Conservation (phyloP, 208 protist species). For the Trypanosoma cruzi region DNA sequence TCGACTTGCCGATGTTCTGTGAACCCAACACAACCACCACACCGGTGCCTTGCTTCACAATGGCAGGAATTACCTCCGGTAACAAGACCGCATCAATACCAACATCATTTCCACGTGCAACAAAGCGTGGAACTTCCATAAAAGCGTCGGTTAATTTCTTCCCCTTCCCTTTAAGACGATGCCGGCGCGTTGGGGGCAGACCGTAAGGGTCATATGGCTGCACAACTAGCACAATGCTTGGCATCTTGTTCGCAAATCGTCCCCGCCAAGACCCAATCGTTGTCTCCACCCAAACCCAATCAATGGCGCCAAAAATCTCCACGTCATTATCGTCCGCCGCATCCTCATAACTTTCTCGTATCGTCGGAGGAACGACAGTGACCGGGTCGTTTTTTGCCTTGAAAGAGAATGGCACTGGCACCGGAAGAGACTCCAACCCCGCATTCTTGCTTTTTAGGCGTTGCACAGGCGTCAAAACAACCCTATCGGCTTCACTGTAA, state of each 20-base stretch:
- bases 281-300: slow-evolving; percentile 84
- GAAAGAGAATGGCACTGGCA: background rate
- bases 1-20: slow-evolving; percentile 83
- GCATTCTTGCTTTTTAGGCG: slow-evolving; percentile 27
- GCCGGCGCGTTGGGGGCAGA: slow-evolving; percentile 20
- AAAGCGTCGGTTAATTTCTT: slow-evolving; percentile 31
- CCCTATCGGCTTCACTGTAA: slow-evolving; percentile 46
- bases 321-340: slow-evolving; percentile 36
- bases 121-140: slow-evolving; percentile 71
- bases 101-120: slow-evolving; percentile 44
- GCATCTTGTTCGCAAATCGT: slow-evolving; percentile 40
- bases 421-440: slow-evolving; percentile 22
- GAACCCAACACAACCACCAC: slow-evolving; percentile 76
- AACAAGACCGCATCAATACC: slow-evolving; percentile 59
- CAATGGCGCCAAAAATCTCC: slow-evolving; percentile 76
- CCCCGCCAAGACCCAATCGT: slow-evolving; percentile 47
- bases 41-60: slow-evolving; percentile 37
- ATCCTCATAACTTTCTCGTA: slow-evolving; percentile 27
- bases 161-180: slow-evolving; percentile 18
- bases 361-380: background rate
- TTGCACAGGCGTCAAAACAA: slow-evolving; percentile 60
- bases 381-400: background rate
- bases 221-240: slow-evolving; percentile 56
- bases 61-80: slow-evolving; percentile 51
- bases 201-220: slow-evolving; percentile 46